A percentile compares a stretch with the other conserved stretches of the same genome.
Evolutionary conservation across 2,329 filamentous ascomycete species (phyloP).

Genomic region (Aspergillus oerlinghausenensis): DNA sequence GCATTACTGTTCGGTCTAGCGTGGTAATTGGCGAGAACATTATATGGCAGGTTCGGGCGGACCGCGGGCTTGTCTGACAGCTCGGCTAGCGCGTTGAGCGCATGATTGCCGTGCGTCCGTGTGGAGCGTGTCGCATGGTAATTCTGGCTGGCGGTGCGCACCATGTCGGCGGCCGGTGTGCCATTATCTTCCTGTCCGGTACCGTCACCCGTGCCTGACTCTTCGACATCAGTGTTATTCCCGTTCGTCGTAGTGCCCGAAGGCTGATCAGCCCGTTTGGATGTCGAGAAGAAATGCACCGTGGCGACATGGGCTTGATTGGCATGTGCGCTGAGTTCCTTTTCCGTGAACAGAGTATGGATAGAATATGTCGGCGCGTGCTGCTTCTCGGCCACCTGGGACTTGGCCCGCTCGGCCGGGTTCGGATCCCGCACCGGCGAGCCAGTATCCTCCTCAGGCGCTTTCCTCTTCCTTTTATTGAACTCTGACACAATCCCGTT

Average conservation of each 20-base stretch:
- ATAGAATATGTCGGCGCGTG: conserved; percentile 58
- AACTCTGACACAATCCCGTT: conserved; percentile 45
- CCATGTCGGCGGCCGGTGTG: conserved; percentile 53
- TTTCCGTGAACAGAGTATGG: conserved; percentile 62
- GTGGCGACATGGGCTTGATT: conserved; percentile 59
- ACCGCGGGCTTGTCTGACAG: conserved; percentile 48
- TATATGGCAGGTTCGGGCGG: conserved; percentile 43
- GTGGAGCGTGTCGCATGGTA: conserved; percentile 52
- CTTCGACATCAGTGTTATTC: conserved; percentile 40
- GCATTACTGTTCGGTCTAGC: conserved; percentile 41
- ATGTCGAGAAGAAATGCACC: conserved; percentile 54
- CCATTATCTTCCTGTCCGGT: conserved; percentile 40
- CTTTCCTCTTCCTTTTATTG: conserved; percentile 57
- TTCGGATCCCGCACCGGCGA: conserved; percentile 52
- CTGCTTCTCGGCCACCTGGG: conserved; percentile 52
- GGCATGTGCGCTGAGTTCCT: conserved; percentile 59
- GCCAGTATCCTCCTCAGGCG: conserved; percentile 53
- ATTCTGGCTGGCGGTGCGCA: conserved; percentile 55
- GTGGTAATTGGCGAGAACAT: conserved; percentile 44
- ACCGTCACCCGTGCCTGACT: conserved; percentile 30
- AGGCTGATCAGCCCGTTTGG: conserved; percentile 42
- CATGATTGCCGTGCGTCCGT: conserved; percentile 48
- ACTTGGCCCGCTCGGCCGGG: conserved; percentile 51
- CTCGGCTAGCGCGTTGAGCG: conserved; percentile 53
- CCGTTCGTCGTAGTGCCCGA: conserved; percentile 36